Evolutionary conservation across 1,139 yeast genomes (phyloP).

Genomic region (Trichomonascaceae sp.): DNA sequence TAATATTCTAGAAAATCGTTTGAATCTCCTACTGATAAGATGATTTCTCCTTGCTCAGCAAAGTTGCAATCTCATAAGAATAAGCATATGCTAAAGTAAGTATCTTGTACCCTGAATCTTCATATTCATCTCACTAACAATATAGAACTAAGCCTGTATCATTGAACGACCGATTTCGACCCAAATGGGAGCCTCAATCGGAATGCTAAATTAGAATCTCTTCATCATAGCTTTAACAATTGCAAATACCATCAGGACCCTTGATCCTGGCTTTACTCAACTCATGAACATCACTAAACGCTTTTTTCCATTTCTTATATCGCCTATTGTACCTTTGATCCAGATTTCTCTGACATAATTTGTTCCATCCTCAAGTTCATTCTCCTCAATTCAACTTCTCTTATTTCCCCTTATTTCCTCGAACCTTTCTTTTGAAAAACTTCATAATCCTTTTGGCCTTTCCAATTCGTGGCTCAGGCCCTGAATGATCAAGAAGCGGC

Average conservation of each 20-base stretch:
- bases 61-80: slow-evolving; percentile 46
- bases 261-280: background rate
- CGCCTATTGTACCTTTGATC: background rate
- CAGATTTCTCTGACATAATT: background rate
- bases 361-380: too few species aligned
- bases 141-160: slow-evolving; percentile 7
- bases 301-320: background rate
- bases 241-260: background rate
- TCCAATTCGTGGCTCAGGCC: background rate
- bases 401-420: background rate
- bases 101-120: background rate
- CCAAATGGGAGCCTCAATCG: background rate
- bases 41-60: slow-evolving; percentile 53
- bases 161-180: slow-evolving; percentile 4
- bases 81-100: slow-evolving; percentile 34
- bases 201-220: background rate
- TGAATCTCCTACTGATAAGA: slow-evolving; percentile 54
- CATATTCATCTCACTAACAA: background rate
- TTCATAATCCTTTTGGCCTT: background rate
- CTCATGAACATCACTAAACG: too few species aligned
- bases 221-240: background rate
- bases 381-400: background rate
- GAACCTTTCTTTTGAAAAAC: background rate
- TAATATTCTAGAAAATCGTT: slow-evolving; percentile 20
- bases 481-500: background rate